Conservation (phyloP, 495 filamentous ascomycete genomes). For the Daldinia bambusicola region DNA sequence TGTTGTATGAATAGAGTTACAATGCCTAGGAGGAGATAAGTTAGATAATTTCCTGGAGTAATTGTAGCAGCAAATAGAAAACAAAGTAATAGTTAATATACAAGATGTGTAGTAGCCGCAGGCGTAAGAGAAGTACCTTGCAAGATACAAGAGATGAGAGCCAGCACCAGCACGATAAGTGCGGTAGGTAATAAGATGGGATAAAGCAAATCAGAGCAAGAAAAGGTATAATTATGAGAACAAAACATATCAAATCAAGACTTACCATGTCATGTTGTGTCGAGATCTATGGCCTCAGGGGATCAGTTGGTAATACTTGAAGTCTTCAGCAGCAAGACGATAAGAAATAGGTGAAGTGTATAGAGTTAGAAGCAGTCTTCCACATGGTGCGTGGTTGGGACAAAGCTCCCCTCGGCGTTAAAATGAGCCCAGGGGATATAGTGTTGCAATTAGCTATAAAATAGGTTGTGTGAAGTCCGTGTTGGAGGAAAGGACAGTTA, state of each 20-base stretch:
- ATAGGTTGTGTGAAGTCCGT: not conserved
- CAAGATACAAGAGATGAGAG: not conserved
- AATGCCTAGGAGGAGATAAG: too few species aligned
- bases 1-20: too few species aligned
- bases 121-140: not conserved
- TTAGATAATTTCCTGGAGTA: too few species aligned
- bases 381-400: not conserved
- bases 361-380: too few species aligned
- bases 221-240: not conserved
- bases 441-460: not conserved
- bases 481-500: too few species aligned
- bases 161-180: not conserved
- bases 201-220: not conserved
- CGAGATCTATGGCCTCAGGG: not conserved
- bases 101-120: not conserved
- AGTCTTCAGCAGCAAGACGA: not conserved
- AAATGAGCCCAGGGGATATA: not conserved
- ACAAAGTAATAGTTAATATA: not conserved
- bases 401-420: not conserved
- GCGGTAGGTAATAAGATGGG: not conserved
- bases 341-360: too few species aligned
- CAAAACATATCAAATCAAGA: not conserved
- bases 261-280: not conserved
- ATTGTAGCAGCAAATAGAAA: not conserved
- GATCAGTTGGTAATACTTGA: not conserved